These are phyloP conservation scores for Boeremia exigua DNA, from an alignment of 2,329 filamentous ascomycete species.

Conservation along the genomic window DNA sequence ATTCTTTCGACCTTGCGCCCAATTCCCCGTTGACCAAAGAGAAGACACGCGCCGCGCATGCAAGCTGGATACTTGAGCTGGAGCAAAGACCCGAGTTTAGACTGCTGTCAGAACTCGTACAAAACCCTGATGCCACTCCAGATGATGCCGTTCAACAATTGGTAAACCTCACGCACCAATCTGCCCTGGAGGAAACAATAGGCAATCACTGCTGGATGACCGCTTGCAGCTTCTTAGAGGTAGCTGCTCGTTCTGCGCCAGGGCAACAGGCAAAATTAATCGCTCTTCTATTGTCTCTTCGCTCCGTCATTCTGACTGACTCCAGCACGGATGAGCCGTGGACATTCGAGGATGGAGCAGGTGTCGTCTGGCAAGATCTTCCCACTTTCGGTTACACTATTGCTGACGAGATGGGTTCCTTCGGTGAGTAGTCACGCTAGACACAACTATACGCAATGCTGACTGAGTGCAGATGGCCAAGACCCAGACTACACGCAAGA, in stretches of 20 bases:
- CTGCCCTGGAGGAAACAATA: neutral
- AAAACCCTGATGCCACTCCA: neutral
- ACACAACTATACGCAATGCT: neutral
- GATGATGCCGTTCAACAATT: neutral
- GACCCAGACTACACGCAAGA: slow-evolving; percentile 9
- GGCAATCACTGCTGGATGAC: slow-evolving; percentile 18
- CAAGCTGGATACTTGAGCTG: slow-evolving; percentile 1
- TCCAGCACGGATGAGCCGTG: slow-evolving; percentile 3
- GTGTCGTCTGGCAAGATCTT: slow-evolving; percentile 14
- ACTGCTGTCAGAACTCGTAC: neutral
- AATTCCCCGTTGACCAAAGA: slow-evolving; percentile 2
- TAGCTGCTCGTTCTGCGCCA: slow-evolving; percentile 11
- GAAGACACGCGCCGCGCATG: slow-evolving; percentile 8
- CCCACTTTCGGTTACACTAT: slow-evolving; percentile 20
- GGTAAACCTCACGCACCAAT: slow-evolving; percentile 1
- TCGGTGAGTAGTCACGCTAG: neutral
- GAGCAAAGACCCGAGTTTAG: slow-evolving; percentile 8
- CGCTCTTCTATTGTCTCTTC: slow-evolving; percentile 2
- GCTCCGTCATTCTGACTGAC: slow-evolving; percentile 1
- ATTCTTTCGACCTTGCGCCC: slow-evolving; percentile 3
- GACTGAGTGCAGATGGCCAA: slow-evolving; percentile 1
- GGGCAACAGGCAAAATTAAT: slow-evolving; percentile 5
- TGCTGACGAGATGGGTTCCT: slow-evolving; percentile 16
- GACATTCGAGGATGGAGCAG: slow-evolving; percentile 8
- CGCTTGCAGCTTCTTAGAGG: slow-evolving; percentile 7